Conservation (phyloP, 805 yeast genomes). For the Spathaspora hagerdaliae region DNA sequence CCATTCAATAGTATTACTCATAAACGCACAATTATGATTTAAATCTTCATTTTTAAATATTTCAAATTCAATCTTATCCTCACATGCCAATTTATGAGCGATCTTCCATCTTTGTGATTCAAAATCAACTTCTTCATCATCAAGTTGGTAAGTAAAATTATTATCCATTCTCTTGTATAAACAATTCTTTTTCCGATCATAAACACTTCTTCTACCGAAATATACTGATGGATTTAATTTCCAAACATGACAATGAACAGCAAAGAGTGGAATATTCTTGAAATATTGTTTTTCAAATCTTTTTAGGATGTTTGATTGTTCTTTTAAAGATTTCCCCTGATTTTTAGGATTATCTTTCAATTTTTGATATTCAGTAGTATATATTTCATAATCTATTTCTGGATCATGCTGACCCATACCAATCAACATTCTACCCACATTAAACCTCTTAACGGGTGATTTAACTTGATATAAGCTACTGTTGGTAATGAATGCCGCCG, state of each 20-base stretch:
- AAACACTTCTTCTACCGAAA: conserved; percentile 3
- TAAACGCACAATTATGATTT: conserved; percentile 14
- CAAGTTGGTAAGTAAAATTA: conserved; percentile 3
- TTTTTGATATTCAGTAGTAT: conserved; percentile 3
- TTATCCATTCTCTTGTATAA: conserved; percentile 9
- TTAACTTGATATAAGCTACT: conserved; percentile 15
- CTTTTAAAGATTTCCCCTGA: neutral
- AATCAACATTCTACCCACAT: conserved; percentile 24
- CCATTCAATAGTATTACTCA: conserved; percentile 7
- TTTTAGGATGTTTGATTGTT: conserved; percentile 20
- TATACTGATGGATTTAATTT: conserved; percentile 10
- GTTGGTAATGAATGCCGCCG: conserved; percentile 45
- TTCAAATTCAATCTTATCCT: conserved; percentile 5
- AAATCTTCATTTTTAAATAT: conserved; percentile 7
- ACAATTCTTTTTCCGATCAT: conserved; percentile 6
- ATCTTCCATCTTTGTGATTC: conserved; percentile 11
- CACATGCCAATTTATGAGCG: conserved; percentile 9
- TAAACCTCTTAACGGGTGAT: conserved; percentile 10
- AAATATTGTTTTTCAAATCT: conserved; percentile 1
- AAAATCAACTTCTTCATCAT: conserved; percentile 9
- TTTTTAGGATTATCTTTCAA: neutral
- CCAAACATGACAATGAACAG: conserved; percentile 15
- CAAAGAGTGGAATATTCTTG: conserved; percentile 7
- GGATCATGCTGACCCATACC: conserved; percentile 33
- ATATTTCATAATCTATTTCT: conserved; percentile 15